Base-by-base conservation (phyloP, 176 grass and related monocot species). In the Microstegium vimineum region DNA sequence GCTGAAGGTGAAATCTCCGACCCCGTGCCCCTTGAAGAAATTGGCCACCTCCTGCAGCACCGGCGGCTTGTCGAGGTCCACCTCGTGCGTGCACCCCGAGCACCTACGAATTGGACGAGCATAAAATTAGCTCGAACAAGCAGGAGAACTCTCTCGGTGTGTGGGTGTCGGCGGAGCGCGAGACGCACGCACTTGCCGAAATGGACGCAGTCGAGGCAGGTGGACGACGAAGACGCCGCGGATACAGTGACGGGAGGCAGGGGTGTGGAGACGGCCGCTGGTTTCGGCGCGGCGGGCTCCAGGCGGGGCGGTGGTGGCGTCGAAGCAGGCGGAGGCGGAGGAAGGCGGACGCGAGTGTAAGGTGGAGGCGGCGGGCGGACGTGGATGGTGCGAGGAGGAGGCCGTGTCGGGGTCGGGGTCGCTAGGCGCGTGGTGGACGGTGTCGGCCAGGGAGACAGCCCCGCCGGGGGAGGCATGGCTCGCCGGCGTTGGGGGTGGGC, bases 1-100 rank as follows among this genome's bases (percentile, higher is more conserved):
- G 73, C 88, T 90, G 52, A 95, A 98, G 61, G 89, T 90, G 87
- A 98, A 95, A 80, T 98, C 83, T 41, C 78, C 78, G 26, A 98
- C 63, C 22, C 92, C 89, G 28, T 88, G 89, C 0, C 66, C 76
- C 56, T 76, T 72, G 66, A 98, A 98, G 75, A 91, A 95, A 56
- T 88, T 87, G 8, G 43, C n/a, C 41, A 88, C 89, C 84, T 91
- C 90, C 75, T 93, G 49, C 20, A 95, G 82, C 81, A 98, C 86
- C 6, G 87, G 81, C 30, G 95, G 95, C 17, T 76, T 83, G 81
- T 95, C 89, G 66, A 98, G 84, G 84, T 95, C 86, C 18, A 76
- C 60, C 83, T 98, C 95, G 62, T 93, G 86, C 18, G 78, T 83
- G 85, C 95, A 95, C 1, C 95, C 95, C 3, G 92, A 98, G 42